A percentile compares a stretch with the other conserved stretches of the same genome.
Conservation (phyloP, 495 filamentous ascomycete species). For the Aspergillus hancockii region DNA sequence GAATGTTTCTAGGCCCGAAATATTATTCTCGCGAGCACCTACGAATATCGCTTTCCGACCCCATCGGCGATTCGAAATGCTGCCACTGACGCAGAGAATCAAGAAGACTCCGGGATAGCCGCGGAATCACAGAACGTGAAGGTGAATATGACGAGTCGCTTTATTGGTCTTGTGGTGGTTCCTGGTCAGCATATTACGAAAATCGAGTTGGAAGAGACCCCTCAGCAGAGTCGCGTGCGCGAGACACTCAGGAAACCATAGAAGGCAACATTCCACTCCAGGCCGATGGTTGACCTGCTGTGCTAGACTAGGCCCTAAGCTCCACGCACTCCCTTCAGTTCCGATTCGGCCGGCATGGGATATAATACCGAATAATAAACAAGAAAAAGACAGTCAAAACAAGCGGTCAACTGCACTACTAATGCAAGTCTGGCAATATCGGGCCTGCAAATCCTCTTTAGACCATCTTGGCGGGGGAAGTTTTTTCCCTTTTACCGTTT, state of each 20-base stretch:
- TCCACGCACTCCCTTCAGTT: background rate
- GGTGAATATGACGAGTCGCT: conserved; percentile 76
- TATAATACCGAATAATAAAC: background rate
- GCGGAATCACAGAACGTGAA: conserved; percentile 41
- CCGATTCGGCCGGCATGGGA: conserved; percentile 1
- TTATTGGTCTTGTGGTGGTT: conserved; percentile 86
- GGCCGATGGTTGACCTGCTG: background rate
- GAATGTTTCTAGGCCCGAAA: conserved; percentile 65
- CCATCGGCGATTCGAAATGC: conserved; percentile 49
- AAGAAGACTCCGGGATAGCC: conserved; percentile 27
- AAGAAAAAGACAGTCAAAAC: background rate
- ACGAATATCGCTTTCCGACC: conserved; percentile 81
- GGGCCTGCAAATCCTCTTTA: background rate
- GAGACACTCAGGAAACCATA: conserved; percentile 24
- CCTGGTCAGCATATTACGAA: conserved; percentile 82
- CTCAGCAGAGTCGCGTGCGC: conserved; percentile 27
- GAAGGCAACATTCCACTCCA: conserved; percentile 5
- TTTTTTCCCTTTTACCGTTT: background rate
- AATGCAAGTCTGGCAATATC: background rate
- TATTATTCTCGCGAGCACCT: conserved; percentile 78
- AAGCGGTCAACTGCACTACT: conserved; percentile 2
- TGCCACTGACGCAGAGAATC: conserved; percentile 36
- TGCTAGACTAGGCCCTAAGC: background rate
- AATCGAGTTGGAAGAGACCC: conserved; percentile 80
- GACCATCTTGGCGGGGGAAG: background rate